A percentile compares a stretch with the other conserved stretches of the same genome.
phyloP scores from a whole-genome alignment of 139 green algal species.

The Chlamydomonas applanata region DNA sequence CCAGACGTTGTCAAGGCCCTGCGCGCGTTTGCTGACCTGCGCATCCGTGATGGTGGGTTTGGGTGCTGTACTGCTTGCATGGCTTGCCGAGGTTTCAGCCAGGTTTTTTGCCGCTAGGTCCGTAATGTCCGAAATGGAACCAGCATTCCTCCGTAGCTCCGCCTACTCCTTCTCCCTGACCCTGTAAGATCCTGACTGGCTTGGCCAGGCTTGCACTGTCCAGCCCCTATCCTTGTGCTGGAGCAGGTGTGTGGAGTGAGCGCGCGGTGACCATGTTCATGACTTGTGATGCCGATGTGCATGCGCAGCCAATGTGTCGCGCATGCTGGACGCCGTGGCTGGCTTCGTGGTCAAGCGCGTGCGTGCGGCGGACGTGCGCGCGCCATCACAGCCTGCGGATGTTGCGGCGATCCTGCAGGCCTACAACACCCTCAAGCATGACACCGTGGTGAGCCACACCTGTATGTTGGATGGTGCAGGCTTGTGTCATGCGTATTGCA shows the following conservation, averaged over 20 bases:
- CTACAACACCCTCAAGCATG: slow-evolving; percentile 12
- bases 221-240: too few species aligned
- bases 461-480: too few species aligned
- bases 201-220: too few species aligned
- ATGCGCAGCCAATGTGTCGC: slow-evolving; percentile 6
- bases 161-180: not conserved
- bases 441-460: slow-evolving; percentile 9
- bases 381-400: slow-evolving; percentile 9
- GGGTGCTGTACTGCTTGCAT: slow-evolving; percentile 10
- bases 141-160: not conserved
- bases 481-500: too few species aligned
- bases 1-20: slow-evolving; percentile 9
- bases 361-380: slow-evolving; percentile 5
- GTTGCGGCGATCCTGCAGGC: slow-evolving; percentile 15
- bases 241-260: too few species aligned
- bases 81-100: not conserved
- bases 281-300: too few species aligned
- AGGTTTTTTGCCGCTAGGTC: not conserved
- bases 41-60: slow-evolving; percentile 9
- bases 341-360: slow-evolving; percentile 28
- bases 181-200: too few species aligned
- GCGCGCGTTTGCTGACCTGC: slow-evolving; percentile 18
- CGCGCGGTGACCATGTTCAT: too few species aligned
- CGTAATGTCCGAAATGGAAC: not conserved
- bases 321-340: slow-evolving; percentile 29